Percentiles rank a stretch among this genome's conserved stretches.
Conservation (phyloP, 768 basidiomycete species). For the Boletus reticuloceps region DNA sequence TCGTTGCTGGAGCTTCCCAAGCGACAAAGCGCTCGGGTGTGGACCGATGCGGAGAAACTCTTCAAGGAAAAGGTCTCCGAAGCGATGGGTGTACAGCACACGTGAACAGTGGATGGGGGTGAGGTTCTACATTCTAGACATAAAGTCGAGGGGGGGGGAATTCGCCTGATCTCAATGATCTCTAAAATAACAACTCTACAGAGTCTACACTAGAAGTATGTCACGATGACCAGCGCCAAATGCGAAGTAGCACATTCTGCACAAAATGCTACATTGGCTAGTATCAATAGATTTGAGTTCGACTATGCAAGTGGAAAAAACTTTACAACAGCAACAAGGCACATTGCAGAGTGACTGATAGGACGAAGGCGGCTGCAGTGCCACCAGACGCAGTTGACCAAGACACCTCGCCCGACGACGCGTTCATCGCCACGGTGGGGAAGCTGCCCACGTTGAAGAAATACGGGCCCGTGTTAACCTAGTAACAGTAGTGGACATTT, state of each 20-base stretch:
- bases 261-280: not conserved
- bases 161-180: not conserved
- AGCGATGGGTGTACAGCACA: constrained; percentile 32
- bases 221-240: not conserved
- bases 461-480: constrained; percentile 36
- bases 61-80: constrained; percentile 67
- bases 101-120: not conserved
- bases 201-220: not conserved
- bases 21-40: constrained; percentile 66
- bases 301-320: not conserved
- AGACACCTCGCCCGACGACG: constrained; percentile 37
- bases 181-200: not conserved
- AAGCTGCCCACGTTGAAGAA: constrained; percentile 54
- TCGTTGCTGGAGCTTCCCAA: constrained; percentile 77
- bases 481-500: too few relatives aligned
- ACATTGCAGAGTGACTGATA: too few relatives aligned
- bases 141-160: not conserved
- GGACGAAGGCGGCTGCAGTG: constrained; percentile 42
- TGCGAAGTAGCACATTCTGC: not conserved
- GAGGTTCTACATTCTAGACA: not conserved
- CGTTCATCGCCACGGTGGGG: constrained; percentile 47
- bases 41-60: constrained; percentile 84
- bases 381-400: constrained; percentile 43
- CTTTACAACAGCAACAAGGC: too few relatives aligned
- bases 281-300: not conserved